Evolutionary conservation across 129 eudicot genomes (phyloP), one percentile per base, ranked within the genome.

Genomic region (Helianthus tuberosus): DNA sequence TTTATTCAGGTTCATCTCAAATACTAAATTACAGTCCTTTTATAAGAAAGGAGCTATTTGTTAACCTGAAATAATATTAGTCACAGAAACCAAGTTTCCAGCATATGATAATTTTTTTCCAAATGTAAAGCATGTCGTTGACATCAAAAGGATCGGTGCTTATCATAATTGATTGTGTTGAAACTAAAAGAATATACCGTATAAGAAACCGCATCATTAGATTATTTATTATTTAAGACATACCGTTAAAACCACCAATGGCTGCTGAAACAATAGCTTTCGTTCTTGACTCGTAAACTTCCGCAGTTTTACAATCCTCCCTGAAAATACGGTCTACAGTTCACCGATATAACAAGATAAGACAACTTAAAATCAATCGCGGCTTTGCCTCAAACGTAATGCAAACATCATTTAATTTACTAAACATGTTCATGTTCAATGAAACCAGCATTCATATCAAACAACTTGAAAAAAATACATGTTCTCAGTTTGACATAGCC

Each of bases 161-260:
- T 11, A 27, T 11, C 64, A 68, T 0, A 69, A 47, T 20, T 62
- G 20, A 77, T 59, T 11, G 39, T 20, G 59, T 36, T 20, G 17
- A 47, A 39, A 16, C 5, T 49, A 11, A 77, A 35, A 60, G 16
- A 38, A 41, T 4, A 29, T 27, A 11, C 14, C 12, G 6, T 17
- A 35, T 1, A 35, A 74, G 17, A 27, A 35, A 50, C 53, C 35
- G 1, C 11, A 7, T 14, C 60, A 38, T 44, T 6, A 62, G 55
- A 38, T 70, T 68, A 25, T 57, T 32, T 43, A 64, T 47, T 29
- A n/a, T 8, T 58, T 29, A 32, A 65, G 54, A 11, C 71, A 64
- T 78, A 95, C 99, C 99, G 57, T 91, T 95, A 67, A 95, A 95
- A 29, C 97, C 97, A 46, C 85, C 83, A 68, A 94, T 90, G 3